Conservation (phyloP, 2,329 filamentous ascomycete genomes). For the Colletotrichum lupini region DNA sequence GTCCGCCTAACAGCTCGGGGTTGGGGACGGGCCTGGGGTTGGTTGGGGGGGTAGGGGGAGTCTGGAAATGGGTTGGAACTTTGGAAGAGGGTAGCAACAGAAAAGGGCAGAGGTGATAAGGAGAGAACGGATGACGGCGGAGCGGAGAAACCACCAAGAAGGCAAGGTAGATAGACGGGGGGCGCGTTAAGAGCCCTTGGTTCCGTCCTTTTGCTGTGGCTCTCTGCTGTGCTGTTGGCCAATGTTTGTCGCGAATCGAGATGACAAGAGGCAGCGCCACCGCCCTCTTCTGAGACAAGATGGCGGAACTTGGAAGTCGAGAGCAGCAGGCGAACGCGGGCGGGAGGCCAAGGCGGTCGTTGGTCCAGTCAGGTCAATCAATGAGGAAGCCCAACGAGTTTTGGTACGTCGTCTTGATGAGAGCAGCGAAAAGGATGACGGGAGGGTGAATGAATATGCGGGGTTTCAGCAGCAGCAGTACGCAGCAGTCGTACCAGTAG, state of each 20-base stretch:
- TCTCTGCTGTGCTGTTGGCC: not conserved
- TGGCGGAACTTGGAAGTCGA: constrained; percentile 15
- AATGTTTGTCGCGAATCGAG: constrained; percentile 27
- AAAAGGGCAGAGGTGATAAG: constrained; percentile 8
- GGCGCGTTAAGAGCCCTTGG: not conserved
- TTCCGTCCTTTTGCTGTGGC: not conserved
- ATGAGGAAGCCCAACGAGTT: not conserved
- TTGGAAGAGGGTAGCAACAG: not conserved
- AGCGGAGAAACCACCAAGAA: constrained; percentile 15
- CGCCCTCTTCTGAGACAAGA: constrained; percentile 24
- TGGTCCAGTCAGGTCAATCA: not conserved
- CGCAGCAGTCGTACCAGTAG: not conserved
- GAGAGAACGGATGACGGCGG: constrained; percentile 31
- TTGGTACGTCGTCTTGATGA: not conserved
- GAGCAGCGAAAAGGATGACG: constrained; percentile 10
- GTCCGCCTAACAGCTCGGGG: not conserved
- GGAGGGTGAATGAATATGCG: constrained; percentile 14
- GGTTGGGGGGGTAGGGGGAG: too few species aligned
- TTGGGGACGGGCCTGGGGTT: not conserved
- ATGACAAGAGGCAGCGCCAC: constrained; percentile 28
- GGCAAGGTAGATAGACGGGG: constrained; percentile 1
- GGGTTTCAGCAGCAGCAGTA: constrained; percentile 19
- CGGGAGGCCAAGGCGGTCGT: constrained; percentile 1
- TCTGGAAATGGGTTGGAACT: not conserved
- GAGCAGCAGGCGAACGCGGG: not conserved